Conservation (phyloP, 371 early-diverging fungal genomes). For the Nematocida displodere region DNA sequence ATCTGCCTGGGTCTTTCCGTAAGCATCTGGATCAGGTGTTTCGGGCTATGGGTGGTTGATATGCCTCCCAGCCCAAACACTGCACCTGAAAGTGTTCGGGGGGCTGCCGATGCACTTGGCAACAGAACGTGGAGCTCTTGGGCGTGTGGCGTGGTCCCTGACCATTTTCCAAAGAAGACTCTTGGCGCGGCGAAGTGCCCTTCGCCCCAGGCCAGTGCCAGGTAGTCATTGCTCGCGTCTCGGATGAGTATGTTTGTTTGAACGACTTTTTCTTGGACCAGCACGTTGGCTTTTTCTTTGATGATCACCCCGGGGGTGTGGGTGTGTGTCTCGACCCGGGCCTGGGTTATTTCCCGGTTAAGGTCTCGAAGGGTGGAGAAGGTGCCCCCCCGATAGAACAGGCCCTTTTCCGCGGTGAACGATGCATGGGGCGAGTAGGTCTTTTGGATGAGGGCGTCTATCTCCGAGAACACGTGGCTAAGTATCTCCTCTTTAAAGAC, state of each 20-base stretch:
- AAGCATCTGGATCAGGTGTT: background rate
- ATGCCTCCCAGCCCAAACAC: background rate
- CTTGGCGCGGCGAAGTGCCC: background rate
- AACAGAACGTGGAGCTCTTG: background rate
- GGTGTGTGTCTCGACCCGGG: background rate
- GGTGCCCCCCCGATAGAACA: constrained; percentile 15
- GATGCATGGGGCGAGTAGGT: background rate
- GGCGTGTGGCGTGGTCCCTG: too few relatives aligned
- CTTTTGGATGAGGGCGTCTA: background rate
- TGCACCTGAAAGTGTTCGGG: background rate
- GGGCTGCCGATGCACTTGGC: background rate
- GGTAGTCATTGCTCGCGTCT: background rate
- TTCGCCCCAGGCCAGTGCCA: constrained; percentile 2
- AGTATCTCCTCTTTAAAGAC: constrained; percentile 20
- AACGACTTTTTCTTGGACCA: background rate
- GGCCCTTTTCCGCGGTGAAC: constrained; percentile 13
- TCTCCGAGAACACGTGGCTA: background rate
- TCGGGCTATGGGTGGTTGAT: background rate
- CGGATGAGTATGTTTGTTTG: constrained; percentile 1
- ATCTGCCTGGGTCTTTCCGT: background rate
- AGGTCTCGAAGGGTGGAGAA: constrained; percentile 15
- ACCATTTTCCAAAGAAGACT: constrained; percentile 14
- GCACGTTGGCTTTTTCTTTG: constrained; percentile 14
- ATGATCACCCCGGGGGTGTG: background rate
- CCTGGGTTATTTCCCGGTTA: background rate